Conservation (phyloP, 208 protist genomes). For the Crithidia brevicula region DNA sequence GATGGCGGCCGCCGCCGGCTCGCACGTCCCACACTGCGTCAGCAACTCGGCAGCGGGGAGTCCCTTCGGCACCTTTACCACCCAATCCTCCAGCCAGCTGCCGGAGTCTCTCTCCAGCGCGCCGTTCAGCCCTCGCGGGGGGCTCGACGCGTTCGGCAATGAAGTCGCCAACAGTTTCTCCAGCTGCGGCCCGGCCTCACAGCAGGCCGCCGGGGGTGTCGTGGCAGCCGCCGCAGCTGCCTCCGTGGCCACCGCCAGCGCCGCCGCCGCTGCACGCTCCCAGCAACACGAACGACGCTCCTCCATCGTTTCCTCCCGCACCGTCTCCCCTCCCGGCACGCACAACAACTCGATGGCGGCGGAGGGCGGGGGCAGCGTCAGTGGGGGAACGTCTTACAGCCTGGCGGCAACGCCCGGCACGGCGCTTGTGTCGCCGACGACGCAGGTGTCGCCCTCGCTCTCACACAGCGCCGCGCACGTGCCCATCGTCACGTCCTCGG, state of each 20-base stretch:
- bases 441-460: constrained; percentile 17
- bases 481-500: constrained; percentile 16
- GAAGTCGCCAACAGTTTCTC: background rate
- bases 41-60: background rate
- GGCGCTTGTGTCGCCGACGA: constrained; percentile 1
- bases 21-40: constrained; percentile 7
- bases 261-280: background rate
- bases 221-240: background rate
- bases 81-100: constrained; percentile 12
- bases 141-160: background rate
- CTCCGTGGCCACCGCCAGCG: background rate
- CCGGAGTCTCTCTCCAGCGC: constrained; percentile 6
- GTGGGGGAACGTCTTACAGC: background rate
- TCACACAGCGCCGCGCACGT: background rate
- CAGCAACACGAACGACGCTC: too few species aligned
- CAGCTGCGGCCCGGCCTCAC: background rate
- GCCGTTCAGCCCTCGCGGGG: constrained; percentile 6
- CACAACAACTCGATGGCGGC: constrained; percentile 8
- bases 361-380: background rate
- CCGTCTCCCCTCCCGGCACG: constrained; percentile 5
- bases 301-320: constrained; percentile 10
- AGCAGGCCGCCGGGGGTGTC: background rate
- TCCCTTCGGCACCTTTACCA: background rate
- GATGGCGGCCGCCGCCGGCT: constrained; percentile 24
- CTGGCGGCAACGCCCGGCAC: background rate